A percentile compares a stretch with the other conserved stretches of the same genome.
phyloP scores from a whole-genome alignment of 768 basidiomycete genomes.

The Lactifluus echinatus region DNA sequence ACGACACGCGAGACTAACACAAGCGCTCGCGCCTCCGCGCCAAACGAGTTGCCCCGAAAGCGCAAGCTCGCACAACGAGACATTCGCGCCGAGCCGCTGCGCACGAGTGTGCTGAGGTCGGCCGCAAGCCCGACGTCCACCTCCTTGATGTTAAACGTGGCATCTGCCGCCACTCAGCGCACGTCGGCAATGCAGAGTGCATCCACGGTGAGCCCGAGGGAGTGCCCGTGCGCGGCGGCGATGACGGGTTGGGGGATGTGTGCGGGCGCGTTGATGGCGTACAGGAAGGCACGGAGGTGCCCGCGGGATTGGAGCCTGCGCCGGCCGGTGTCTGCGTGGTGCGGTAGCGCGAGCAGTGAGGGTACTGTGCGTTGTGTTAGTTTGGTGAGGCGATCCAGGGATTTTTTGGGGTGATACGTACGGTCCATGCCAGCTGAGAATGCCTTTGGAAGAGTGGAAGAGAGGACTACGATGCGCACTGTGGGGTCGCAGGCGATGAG shows the following conservation, averaged over 20 bases:
- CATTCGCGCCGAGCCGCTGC: conserved; percentile 66
- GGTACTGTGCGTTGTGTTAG: neutral
- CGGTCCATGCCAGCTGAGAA: conserved; percentile 84
- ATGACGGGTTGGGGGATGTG: conserved; percentile 74
- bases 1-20: conserved; percentile 67
- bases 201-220: conserved; percentile 73
- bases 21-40: conserved; percentile 48
- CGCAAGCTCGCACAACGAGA: conserved; percentile 65
- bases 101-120: conserved; percentile 80
- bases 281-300: conserved; percentile 54
- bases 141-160: conserved; percentile 73
- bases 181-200: conserved; percentile 71
- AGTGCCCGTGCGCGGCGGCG: conserved; percentile 69
- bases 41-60: conserved; percentile 68
- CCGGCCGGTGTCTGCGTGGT: conserved; percentile 40
- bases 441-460: conserved; percentile 57
- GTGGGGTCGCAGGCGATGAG: conserved; percentile 42
- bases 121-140: too few species aligned
- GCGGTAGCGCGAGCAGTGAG: conserved; percentile 26
- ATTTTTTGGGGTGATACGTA: conserved; percentile 30
- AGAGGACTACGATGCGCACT: conserved; percentile 64
- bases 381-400: neutral
- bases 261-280: conserved; percentile 58
- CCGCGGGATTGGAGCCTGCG: conserved; percentile 40
- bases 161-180: conserved; percentile 58